These are phyloP conservation scores for Pythium rishiriense DNA, from an alignment of 352 stramenopile species.

Conservation along the genomic window DNA sequence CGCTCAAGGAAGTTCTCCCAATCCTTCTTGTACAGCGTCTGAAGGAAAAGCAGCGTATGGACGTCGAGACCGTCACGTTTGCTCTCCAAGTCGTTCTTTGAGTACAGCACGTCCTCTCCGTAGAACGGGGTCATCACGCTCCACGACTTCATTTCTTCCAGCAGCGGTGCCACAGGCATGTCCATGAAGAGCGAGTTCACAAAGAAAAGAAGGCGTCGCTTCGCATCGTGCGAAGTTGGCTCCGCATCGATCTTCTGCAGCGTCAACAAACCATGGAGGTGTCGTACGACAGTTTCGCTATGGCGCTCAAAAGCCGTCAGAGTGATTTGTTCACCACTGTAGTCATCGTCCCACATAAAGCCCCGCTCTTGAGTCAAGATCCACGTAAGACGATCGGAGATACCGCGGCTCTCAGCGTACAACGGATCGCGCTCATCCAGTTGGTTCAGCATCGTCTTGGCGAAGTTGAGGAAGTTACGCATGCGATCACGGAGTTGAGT, in stretches of 20 bases:
- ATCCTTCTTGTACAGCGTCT: conserved; percentile 98
- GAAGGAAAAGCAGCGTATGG: conserved; percentile 87
- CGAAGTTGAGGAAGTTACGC: conserved; percentile 91
- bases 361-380: conserved; percentile 96
- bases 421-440: conserved; percentile 80
- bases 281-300: conserved; percentile 76
- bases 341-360: conserved; percentile 98
- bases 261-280: conserved; percentile 94
- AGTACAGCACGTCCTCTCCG: conserved; percentile 97
- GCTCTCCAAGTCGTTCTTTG: conserved; percentile 95
- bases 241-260: conserved; percentile 97
- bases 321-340: conserved; percentile 95
- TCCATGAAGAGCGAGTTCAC: conserved; percentile 99
- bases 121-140: conserved; percentile 99
- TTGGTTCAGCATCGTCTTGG: conserved; percentile 85
- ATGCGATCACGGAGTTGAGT: conserved; percentile 95
- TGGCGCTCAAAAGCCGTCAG: conserved; percentile 83
- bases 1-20: conserved; percentile 99
- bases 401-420: conserved; percentile 86
- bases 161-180: conserved; percentile 95
- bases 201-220: conserved; percentile 96
- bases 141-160: conserved; percentile 99
- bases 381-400: conserved; percentile 95
- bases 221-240: conserved; percentile 95
- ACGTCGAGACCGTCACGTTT: conserved; percentile 93